These are phyloP conservation scores for Xylaria scruposa DNA, from an alignment of 495 filamentous ascomycete species.

Conservation along the genomic window DNA sequence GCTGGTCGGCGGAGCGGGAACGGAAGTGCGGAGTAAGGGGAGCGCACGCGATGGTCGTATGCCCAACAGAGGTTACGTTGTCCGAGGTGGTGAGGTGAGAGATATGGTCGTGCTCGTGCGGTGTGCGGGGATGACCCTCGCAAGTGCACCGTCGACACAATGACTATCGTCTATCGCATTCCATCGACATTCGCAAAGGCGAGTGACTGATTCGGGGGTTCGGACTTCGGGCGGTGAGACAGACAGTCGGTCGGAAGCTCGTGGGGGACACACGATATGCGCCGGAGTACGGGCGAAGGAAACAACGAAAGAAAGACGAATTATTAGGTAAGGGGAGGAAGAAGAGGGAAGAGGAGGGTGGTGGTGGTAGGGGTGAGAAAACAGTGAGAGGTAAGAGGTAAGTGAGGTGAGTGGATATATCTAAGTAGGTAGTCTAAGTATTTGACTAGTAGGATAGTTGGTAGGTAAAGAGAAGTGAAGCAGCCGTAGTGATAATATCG, in stretches of 20 bases:
- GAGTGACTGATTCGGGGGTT: slow-evolving; percentile 17
- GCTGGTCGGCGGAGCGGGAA: slow-evolving; percentile 28
- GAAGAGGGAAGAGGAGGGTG: neutral
- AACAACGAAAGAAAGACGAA: neutral
- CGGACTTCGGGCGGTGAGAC: slow-evolving; percentile 14
- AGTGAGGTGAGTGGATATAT: neutral
- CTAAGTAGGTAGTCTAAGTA: slow-evolving; percentile 2
- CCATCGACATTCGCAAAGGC: slow-evolving; percentile 49
- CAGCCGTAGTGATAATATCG: slow-evolving; percentile 10
- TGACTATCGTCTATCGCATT: slow-evolving; percentile 53
- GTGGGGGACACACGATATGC: slow-evolving; percentile 13
- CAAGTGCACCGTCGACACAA: slow-evolving; percentile 56
- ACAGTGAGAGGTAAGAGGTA: neutral
- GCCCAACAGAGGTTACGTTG: slow-evolving; percentile 19
- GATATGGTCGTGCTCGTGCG: slow-evolving; percentile 36
- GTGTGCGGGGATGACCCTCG: slow-evolving; percentile 63
- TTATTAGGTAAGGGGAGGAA: slow-evolving; percentile 16
- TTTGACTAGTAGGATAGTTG: slow-evolving; percentile 11
- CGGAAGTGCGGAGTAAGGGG: slow-evolving; percentile 22
- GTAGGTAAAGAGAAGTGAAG: neutral
- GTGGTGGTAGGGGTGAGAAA: neutral
- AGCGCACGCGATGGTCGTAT: neutral
- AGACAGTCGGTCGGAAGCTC: slow-evolving; percentile 2
- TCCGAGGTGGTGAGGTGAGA: slow-evolving; percentile 31
- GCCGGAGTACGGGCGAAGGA: slow-evolving; percentile 8